Evolutionary conservation across 768 basidiomycete species (phyloP).

Genomic region (Russula earlei): DNA sequence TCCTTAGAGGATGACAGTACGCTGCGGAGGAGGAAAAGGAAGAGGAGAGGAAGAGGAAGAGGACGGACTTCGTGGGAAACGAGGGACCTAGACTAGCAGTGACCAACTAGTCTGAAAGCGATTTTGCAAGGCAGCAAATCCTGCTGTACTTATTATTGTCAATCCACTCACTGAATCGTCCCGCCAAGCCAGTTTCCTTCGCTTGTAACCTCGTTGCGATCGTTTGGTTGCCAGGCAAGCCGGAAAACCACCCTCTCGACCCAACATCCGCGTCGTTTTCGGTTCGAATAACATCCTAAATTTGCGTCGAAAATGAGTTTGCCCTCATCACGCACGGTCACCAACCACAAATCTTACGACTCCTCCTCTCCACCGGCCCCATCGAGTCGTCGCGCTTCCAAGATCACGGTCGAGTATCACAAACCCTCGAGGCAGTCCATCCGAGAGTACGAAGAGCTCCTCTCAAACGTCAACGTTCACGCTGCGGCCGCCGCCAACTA

Average conservation of each 20-base stretch:
- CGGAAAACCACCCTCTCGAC: background rate
- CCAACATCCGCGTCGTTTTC: background rate
- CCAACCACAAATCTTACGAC: conserved; percentile 19
- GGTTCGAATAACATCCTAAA: background rate
- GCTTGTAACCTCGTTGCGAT: conserved; percentile 12
- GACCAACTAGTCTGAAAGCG: background rate
- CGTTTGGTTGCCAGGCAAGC: conserved; percentile 6
- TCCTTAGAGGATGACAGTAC: background rate
- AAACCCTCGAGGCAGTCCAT: conserved; percentile 66
- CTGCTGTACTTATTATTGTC: background rate
- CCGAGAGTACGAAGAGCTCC: conserved; percentile 67
- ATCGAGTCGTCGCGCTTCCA: conserved; percentile 17
- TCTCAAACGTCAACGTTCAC: conserved; percentile 50
- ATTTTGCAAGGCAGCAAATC: background rate
- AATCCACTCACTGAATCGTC: background rate
- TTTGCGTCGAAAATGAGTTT: conserved; percentile 14
- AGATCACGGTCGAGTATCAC: conserved; percentile 60
- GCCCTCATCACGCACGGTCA: conserved; percentile 16
- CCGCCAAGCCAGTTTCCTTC: background rate
- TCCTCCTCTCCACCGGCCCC: conserved; percentile 8
- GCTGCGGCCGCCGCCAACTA: conserved; percentile 40
- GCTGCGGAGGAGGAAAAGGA: background rate
- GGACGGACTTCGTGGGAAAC: background rate
- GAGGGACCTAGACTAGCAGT: too few species aligned
- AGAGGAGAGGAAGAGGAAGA: background rate